A percentile compares a stretch with the other conserved stretches of the same genome.
Conservation (phyloP, 1,284 basidiomycete genomes). For the Phellinidium pouzarii region DNA sequence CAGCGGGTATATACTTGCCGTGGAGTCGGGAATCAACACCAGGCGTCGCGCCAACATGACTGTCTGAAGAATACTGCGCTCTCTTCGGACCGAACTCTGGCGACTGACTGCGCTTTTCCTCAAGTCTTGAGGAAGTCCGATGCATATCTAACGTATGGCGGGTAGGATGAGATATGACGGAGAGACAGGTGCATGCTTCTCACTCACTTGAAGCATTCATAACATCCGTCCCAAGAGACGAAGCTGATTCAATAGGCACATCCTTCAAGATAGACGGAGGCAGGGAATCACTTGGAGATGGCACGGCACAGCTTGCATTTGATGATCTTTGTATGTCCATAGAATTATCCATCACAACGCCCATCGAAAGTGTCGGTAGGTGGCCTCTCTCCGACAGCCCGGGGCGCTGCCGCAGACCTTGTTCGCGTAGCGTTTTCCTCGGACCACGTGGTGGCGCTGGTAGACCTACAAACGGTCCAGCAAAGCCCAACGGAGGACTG, state of each 20-base stretch:
- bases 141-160: constrained; percentile 4
- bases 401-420: neutral
- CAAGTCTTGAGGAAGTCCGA: neutral
- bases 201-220: constrained; percentile 14
- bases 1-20: constrained; percentile 2
- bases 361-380: constrained; percentile 1
- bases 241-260: constrained; percentile 2
- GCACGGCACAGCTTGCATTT: constrained; percentile 1
- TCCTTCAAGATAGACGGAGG: constrained; percentile 11
- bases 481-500: neutral
- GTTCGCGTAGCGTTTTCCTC: constrained; percentile 16
- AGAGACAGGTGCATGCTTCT: neutral
- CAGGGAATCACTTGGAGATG: constrained; percentile 12
- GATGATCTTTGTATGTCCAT: constrained; percentile 13
- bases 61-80: neutral
- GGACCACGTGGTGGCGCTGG: constrained; percentile 37
- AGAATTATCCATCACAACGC: neutral
- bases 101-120: neutral
- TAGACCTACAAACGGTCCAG: constrained; percentile 21
- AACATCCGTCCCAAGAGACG: constrained; percentile 6
- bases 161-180: neutral
- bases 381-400: neutral
- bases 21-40: neutral
- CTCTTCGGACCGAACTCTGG: constrained; percentile 12
- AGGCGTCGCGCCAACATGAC: neutral